A percentile compares a stretch with the other conserved stretches of the same genome.
Evolutionary conservation across 768 basidiomycete species (phyloP).

Genomic region (Dacryopinax spathularia): DNA sequence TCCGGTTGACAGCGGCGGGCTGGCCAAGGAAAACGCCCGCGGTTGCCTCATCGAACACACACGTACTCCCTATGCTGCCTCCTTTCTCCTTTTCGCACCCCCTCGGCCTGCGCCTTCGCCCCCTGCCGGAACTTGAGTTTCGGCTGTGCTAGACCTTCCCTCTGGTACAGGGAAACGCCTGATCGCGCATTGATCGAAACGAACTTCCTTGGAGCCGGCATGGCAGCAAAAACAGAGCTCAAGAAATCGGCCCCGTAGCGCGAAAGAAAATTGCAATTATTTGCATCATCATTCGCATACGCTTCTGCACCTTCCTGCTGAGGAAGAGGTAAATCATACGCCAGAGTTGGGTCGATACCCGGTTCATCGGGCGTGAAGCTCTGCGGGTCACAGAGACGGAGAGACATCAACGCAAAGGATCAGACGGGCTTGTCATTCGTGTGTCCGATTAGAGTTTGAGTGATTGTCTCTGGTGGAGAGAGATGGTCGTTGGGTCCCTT

Average conservation of each 20-base stretch:
- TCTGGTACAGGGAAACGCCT: neutral
- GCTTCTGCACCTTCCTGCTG: neutral
- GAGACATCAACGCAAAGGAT: conserved; percentile 1
- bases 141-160: neutral
- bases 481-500: neutral
- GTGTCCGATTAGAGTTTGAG: conserved; percentile 2
- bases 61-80: no score
- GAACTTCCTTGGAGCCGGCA: neutral
- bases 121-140: neutral
- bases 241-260: neutral
- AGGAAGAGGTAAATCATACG: neutral
- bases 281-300: neutral
- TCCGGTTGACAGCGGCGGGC: conserved; percentile 1
- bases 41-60: no score
- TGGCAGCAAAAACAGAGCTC: neutral
- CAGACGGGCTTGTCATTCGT: neutral
- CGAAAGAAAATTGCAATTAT: neutral
- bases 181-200: neutral
- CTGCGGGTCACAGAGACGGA: neutral
- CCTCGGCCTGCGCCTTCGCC: neutral
- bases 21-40: neutral
- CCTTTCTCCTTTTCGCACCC: neutral
- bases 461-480: conserved; percentile 3
- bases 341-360: neutral
- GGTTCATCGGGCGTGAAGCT: neutral